A percentile compares a stretch with the other conserved stretches of the same genome.
Evolutionary conservation across 768 basidiomycete species (phyloP).

Genomic region (Tulasnella sp.): DNA sequence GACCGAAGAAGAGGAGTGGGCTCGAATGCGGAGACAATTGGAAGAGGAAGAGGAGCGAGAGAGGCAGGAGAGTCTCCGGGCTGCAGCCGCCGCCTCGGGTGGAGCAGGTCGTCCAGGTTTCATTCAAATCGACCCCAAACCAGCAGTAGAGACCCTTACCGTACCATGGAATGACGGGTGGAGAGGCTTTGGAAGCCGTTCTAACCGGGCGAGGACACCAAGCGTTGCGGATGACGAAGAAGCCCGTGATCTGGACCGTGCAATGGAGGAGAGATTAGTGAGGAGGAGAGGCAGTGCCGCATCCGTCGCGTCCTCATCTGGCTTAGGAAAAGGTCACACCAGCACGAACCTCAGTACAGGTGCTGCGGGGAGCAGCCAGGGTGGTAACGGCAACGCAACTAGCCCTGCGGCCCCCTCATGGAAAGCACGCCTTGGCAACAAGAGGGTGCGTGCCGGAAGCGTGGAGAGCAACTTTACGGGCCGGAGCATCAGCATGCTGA

Average conservation of each 20-base stretch:
- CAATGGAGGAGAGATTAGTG: conserved; percentile 78
- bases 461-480: conserved; percentile 27
- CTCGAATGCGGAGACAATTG: conserved; percentile 58
- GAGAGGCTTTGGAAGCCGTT: conserved; percentile 14
- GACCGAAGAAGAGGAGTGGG: conserved; percentile 74
- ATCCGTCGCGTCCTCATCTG: conserved; percentile 16
- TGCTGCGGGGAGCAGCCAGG: conserved; percentile 7
- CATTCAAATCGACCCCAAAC: neutral
- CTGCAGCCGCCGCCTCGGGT: conserved; percentile 3
- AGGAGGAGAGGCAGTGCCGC: conserved; percentile 51
- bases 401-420: neutral
- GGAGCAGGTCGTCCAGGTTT: neutral
- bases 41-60: conserved; percentile 59
- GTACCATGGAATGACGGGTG: conserved; percentile 21
- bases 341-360: neutral
- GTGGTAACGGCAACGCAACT: neutral
- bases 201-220: neutral
- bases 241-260: conserved; percentile 77
- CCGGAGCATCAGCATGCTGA: conserved; percentile 21
- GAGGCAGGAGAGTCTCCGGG: conserved; percentile 35
- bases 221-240: conserved; percentile 28
- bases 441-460: conserved; percentile 25
- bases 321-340: neutral
- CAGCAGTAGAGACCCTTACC: neutral
- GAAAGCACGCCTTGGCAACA: conserved; percentile 24